Percentiles rank a stretch among this genome's conserved stretches.
phyloP scores from a whole-genome alignment of 2,329 filamentous ascomycete species.

The Botrytis sinoallii region DNA sequence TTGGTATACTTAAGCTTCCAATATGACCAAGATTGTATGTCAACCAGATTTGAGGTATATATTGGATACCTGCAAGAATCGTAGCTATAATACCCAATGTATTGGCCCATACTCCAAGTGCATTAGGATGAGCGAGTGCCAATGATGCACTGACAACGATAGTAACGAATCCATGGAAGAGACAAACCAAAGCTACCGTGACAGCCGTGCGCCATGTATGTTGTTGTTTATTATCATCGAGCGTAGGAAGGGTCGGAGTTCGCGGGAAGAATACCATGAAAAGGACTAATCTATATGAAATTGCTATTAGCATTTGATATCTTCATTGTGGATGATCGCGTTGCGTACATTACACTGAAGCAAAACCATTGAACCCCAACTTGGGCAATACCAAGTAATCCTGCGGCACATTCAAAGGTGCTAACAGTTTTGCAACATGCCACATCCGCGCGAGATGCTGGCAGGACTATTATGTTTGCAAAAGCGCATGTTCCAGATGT shows the following conservation, averaged over 20 bases:
- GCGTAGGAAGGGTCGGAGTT: conserved; percentile 43
- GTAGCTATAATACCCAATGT: conserved; percentile 77
- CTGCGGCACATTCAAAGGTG: conserved; percentile 78
- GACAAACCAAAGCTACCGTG: conserved; percentile 66
- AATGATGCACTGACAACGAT: conserved; percentile 69
- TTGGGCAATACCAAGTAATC: conserved; percentile 83
- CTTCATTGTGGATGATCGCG: not conserved
- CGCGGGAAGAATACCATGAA: conserved; percentile 92
- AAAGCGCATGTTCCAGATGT: conserved; percentile 86
- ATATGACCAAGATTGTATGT: conserved; percentile 83
- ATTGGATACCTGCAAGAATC: conserved; percentile 79
- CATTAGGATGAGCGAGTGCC: conserved; percentile 56
- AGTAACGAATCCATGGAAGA: conserved; percentile 71
- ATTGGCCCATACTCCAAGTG: conserved; percentile 78
- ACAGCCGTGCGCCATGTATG: conserved; percentile 78
- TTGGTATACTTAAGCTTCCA: conserved; percentile 88
- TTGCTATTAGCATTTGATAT: conserved; percentile 5
- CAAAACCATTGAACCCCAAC: conserved; percentile 89
- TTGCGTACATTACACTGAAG: conserved; percentile 80
- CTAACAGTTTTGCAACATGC: conserved; percentile 81
- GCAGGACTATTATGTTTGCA: conserved; percentile 85
- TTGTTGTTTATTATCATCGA: conserved; percentile 42
- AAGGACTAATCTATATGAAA: conserved; percentile 67
- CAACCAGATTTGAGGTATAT: conserved; percentile 91
- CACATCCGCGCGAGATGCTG: conserved; percentile 78